Evolutionary conservation across 805 yeast species (phyloP).

Genomic region (Sungouiozyma intestinalis): DNA sequence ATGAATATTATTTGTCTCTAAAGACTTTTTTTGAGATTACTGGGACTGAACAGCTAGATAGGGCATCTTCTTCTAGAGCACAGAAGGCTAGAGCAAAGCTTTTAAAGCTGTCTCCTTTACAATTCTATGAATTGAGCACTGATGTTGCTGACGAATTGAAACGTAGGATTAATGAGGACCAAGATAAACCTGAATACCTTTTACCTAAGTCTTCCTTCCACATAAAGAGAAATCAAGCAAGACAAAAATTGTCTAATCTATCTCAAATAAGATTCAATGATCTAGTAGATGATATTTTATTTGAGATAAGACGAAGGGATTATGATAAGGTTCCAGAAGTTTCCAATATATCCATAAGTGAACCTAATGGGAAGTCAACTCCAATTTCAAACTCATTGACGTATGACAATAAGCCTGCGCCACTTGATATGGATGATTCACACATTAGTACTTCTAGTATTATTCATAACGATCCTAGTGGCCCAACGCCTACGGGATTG

Average conservation of each 20-base stretch:
- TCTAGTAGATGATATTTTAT: constrained; percentile 78
- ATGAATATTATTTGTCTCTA: constrained; percentile 20
- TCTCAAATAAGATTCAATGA: constrained; percentile 80
- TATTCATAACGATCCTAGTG: not conserved
- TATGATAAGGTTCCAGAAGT: constrained; percentile 19
- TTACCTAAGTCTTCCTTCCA: constrained; percentile 69
- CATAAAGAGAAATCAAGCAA: constrained; percentile 89
- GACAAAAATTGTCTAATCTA: constrained; percentile 79
- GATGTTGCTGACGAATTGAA: constrained; percentile 90
- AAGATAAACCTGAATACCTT: constrained; percentile 51
- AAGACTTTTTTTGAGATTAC: constrained; percentile 22
- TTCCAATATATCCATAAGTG: not conserved
- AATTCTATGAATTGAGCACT: constrained; percentile 81
- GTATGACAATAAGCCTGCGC: not conserved
- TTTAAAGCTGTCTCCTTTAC: constrained; percentile 66
- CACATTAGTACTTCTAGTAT: not conserved
- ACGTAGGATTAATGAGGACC: constrained; percentile 57
- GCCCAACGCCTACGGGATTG: not conserved
- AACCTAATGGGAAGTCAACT: not conserved
- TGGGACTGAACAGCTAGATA: constrained; percentile 19
- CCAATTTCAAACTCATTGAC: not conserved
- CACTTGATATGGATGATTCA: not conserved
- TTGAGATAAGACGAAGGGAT: constrained; percentile 72
- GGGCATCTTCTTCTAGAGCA: constrained; percentile 40
- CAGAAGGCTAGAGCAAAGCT: constrained; percentile 79